These are phyloP conservation scores for Myriangium duriaei DNA, from an alignment of 2,329 filamentous ascomycete genomes.

Conservation along the genomic window DNA sequence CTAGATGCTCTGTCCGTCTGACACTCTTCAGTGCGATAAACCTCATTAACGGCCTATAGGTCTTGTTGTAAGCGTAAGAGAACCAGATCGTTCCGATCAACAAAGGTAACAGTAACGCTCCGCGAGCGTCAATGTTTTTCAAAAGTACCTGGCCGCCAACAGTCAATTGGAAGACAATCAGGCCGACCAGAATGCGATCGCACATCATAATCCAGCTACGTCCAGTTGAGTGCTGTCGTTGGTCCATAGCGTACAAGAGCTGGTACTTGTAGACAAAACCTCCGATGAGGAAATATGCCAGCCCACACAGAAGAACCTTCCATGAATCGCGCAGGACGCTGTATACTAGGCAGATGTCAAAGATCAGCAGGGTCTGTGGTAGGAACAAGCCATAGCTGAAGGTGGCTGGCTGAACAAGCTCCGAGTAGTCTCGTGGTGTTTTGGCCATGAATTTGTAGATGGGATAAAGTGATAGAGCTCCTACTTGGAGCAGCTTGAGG, in stretches of 20 bases:
- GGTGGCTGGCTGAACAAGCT: constrained; percentile 66
- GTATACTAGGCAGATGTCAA: constrained; percentile 93
- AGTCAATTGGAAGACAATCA: constrained; percentile 80
- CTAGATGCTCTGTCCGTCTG: constrained; percentile 45
- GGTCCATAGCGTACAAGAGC: constrained; percentile 94
- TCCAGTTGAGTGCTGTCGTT: constrained; percentile 86
- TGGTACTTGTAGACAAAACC: constrained; percentile 96
- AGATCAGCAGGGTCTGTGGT: constrained; percentile 80
- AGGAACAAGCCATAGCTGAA: constrained; percentile 97
- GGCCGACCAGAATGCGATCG: constrained; percentile 73
- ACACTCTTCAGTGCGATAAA: constrained; percentile 90
- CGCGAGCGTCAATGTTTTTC: constrained; percentile 58
- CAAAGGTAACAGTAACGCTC: constrained; percentile 62
- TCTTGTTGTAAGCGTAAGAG: constrained; percentile 63
- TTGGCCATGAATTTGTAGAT: constrained; percentile 65
- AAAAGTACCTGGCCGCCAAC: constrained; percentile 79
- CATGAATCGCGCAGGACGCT: constrained; percentile 72
- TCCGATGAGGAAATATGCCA: constrained; percentile 71
- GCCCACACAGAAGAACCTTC: constrained; percentile 67
- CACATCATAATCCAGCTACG: constrained; percentile 95
- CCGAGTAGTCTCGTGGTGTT: constrained; percentile 79
- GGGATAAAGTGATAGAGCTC: constrained; percentile 71
- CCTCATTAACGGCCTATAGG: constrained; percentile 77
- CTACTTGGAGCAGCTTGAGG: constrained; percentile 81
- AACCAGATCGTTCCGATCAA: constrained; percentile 79